Conservation (phyloP, 495 filamentous ascomycete genomes). For the Annulohypoxylon nitens region DNA sequence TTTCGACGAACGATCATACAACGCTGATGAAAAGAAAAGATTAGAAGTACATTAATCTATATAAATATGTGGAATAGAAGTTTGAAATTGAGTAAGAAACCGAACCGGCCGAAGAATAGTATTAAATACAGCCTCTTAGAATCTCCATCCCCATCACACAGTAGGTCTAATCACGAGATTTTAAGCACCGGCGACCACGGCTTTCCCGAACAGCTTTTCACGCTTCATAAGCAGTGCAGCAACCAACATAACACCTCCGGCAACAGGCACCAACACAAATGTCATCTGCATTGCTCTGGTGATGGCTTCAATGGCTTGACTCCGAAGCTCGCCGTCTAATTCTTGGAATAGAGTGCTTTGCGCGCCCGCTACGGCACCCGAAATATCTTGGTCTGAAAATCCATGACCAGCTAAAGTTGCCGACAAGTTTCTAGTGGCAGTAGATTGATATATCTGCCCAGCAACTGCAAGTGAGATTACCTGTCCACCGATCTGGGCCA, state of each 20-base stretch:
- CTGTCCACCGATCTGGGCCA: constrained; percentile 66
- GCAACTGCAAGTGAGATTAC: constrained; percentile 69
- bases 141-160: background rate
- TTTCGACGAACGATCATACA: too few species aligned
- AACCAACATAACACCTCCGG: constrained; percentile 61
- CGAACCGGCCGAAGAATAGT: background rate
- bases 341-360: constrained; percentile 56
- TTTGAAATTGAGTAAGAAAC: background rate
- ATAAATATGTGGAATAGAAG: too few species aligned
- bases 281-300: constrained; percentile 64
- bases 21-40: too few species aligned
- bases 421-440: constrained; percentile 50
- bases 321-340: constrained; percentile 52
- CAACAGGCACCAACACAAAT: constrained; percentile 64
- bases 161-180: background rate
- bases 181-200: background rate
- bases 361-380: constrained; percentile 63
- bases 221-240: constrained; percentile 67
- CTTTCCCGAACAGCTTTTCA: constrained; percentile 10
- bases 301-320: constrained; percentile 62
- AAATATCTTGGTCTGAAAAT: constrained; percentile 53
- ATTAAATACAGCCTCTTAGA: too few species aligned
- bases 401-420: constrained; percentile 54
- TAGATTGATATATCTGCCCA: constrained; percentile 68
- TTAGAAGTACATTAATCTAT: too few species aligned